Base-by-base conservation (phyloP, 768 basidiomycete genomes). In the Pleurotus citrinopileatus region DNA sequence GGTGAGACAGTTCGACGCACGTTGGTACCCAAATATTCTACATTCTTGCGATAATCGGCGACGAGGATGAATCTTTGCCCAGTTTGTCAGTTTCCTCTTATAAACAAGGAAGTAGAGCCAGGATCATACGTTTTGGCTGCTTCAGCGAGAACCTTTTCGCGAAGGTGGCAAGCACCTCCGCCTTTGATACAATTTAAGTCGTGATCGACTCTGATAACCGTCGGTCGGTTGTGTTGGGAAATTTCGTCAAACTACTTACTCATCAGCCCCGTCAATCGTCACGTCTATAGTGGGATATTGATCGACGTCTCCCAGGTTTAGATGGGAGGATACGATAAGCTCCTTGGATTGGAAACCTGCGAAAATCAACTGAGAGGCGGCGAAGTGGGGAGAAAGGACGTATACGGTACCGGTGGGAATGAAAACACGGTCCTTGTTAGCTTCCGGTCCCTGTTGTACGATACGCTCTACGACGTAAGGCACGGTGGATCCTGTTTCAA, bases 71-170 rank as follows among this genome's bases (percentile, higher is more conserved):
- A 96, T 32, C 89, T 91, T 60, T 32, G 28, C 55, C 12, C 53
- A 28, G 20, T 53, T 8, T 7, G 22, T 28, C 19, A 34, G 22
- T 36, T 26, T 10, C 25, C 37, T 57, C 15, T 38, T 19, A 27
- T 32, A 23, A 42, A 17, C 48, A n/a, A 52, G 29, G 55, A 55
- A 27, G 51, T 38, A 47, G 32, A 40, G 13, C 6, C 40, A 8
- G 73, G 22, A 36, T 15, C 84, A 55, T 54, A 91, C 83, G 89
- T 93, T 57, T 80, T 79, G 9, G 97, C 97, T 27, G 94, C 95
- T 68, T 99, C 97, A 1, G 97, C 97, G 12, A 99, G 81, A 5
- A 99, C 94, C 69, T 99, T 99, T 73, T 99, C 97, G 25, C 95
- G 83, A 28, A 98, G 73, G 60, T 98, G 97, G 67, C 96, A 98